Evolutionary conservation across 768 basidiomycete genomes (phyloP), one percentile per base, ranked within the genome.

Genomic region (Epithele typhae): DNA sequence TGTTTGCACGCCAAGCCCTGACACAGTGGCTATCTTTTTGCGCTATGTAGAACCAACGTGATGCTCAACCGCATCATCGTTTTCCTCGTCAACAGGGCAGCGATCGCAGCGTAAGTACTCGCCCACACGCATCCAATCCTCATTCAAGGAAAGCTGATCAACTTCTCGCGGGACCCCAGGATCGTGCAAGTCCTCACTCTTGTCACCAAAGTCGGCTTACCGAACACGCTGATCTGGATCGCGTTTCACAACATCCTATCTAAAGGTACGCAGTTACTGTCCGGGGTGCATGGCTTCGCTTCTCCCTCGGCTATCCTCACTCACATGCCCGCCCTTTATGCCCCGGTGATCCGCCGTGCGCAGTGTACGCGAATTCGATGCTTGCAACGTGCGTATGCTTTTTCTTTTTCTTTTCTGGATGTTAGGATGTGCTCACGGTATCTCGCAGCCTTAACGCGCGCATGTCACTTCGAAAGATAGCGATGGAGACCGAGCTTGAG

Each of bases 331-430:
- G n/a, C n/a, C n/a, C n/a, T n/a, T 7, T 30, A 30, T 30, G 27
- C 27, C 8, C 27, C 14, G 7, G 3, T 19, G 7, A n/a, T 32
- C 38, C 40, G 7, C 14, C 27, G 8, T 30, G 14, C 14, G 7
- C 27, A 30, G 27, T 51, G 15, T 51, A 51, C 37, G 27, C 45
- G 0, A 51, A 46, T 19, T 51, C 45, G 11, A 51, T 51, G 50
- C 50, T 51, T 21, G 50, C 50, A 25, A 46, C 50, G 50, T 51
- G 32, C 40, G 43, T n/a, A n/a, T 17, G 3, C 19, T 17, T 6
- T 10, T 17, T 15, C 4, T 30, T 18, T 27, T 7, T 27, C 14
- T 1, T 30, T 7, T 30, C 27, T 30, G 27, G 14, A 7, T 7
- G 27, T 30, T 30, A 30, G 8, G n/a, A n/a, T 14, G 27, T 14